Evolutionary conservation across 257 asterid genomes (phyloP).

Genomic region (Fraxinus excelsior): DNA sequence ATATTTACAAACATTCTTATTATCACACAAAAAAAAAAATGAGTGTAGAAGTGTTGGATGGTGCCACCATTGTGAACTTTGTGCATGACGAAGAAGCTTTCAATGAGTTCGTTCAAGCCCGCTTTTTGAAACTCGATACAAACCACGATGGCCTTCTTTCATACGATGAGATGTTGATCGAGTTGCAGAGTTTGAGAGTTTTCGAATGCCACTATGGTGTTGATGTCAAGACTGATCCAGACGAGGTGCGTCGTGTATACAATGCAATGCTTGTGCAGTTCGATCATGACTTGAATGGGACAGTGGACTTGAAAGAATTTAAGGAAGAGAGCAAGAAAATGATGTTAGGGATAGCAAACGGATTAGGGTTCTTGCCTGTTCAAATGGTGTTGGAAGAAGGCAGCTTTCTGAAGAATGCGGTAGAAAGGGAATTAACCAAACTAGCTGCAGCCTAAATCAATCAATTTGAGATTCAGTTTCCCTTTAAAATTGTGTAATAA

Average conservation of each 20-base stretch:
- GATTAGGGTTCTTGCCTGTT: slow-evolving; percentile 2
- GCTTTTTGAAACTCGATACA: neutral
- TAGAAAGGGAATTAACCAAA: neutral
- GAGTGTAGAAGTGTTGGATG: slow-evolving; percentile 4
- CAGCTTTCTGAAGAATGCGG: neutral
- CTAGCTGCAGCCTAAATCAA: neutral
- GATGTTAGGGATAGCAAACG: neutral
- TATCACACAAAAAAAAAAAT: neutral
- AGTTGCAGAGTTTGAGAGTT: neutral
- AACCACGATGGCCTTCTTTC: neutral
- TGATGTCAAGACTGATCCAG: neutral
- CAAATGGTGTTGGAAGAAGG: slow-evolving; percentile 1
- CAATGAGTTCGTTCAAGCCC: neutral
- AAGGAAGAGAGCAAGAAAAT: slow-evolving; percentile 6
- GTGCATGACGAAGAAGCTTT: neutral
- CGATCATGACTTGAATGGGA: neutral
- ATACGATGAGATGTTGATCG: neutral
- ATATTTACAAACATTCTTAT: neutral
- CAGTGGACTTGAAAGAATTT: slow-evolving; percentile 2
- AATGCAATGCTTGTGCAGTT: neutral
- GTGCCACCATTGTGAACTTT: neutral
- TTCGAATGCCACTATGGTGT: neutral
- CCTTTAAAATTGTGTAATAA: no score
- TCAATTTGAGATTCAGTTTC: neutral
- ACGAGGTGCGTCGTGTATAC: neutral